A percentile compares a stretch with the other conserved stretches of the same genome.
phyloP scores from a whole-genome alignment of 306 rosid genomes.

The Pterocarpus macrocarpus region DNA sequence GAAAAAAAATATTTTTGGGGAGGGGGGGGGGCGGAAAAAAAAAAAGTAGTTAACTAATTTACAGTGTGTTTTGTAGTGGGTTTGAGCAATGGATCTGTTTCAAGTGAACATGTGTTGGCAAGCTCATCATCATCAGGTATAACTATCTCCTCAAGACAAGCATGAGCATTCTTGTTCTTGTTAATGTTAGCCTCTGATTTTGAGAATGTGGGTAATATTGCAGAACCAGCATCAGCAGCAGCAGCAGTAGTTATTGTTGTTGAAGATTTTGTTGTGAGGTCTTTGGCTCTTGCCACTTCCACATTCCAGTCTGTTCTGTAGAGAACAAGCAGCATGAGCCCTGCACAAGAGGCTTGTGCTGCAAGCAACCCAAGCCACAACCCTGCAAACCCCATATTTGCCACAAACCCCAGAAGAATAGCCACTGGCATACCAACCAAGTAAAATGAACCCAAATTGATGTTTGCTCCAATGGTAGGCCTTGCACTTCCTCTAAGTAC shows the following conservation, averaged over 20 bases:
- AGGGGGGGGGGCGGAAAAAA: not conserved
- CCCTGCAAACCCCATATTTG: slow-evolving; percentile 82
- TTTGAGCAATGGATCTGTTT: slow-evolving; percentile 69
- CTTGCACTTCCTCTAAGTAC: slow-evolving; percentile 89
- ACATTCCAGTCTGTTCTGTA: slow-evolving; percentile 81
- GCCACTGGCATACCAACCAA: slow-evolving; percentile 95
- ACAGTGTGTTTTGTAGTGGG: slow-evolving; percentile 17
- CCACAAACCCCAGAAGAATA: slow-evolving; percentile 71
- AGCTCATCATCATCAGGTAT: slow-evolving; percentile 51
- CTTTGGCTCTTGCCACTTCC: slow-evolving; percentile 69
- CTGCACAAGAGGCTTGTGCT: slow-evolving; percentile 86
- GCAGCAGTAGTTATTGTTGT: slow-evolving; percentile 15
- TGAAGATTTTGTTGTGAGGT: slow-evolving; percentile 67
- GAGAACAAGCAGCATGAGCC: slow-evolving; percentile 82
- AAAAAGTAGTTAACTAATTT: slow-evolving; percentile 35
- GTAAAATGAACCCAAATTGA: slow-evolving; percentile 89
- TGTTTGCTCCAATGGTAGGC: slow-evolving; percentile 87
- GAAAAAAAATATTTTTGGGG: slow-evolving; percentile 38
- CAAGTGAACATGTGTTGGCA: slow-evolving; percentile 54
- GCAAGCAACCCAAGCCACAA: slow-evolving; percentile 97
- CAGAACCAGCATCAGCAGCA: slow-evolving; percentile 25
- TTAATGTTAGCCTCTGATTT: slow-evolving; percentile 27
- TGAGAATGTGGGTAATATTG: slow-evolving; percentile 44
- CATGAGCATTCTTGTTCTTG: slow-evolving; percentile 27
- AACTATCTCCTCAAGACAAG: slow-evolving; percentile 62